phyloP scores from a whole-genome alignment of 1,284 basidiomycete genomes.

The Cryptococcus sp. region DNA sequence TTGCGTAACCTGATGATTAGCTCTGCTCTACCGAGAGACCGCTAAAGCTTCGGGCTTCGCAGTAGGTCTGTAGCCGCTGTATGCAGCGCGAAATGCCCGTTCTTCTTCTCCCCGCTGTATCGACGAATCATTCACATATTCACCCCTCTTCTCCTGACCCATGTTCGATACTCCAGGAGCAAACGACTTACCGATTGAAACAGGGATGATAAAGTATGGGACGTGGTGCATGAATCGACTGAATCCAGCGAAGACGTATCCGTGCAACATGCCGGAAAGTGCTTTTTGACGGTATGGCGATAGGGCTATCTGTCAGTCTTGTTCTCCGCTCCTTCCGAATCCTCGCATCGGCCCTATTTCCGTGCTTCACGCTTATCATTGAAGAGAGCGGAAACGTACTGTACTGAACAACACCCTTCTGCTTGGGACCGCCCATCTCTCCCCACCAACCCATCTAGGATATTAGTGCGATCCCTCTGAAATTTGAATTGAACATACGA shows the following conservation, averaged over 20 bases:
- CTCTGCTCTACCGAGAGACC: neutral
- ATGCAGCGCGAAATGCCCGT: no score
- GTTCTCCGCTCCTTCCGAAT: neutral
- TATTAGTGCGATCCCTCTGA: conserved; percentile 1
- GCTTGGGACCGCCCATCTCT: conserved; percentile 64
- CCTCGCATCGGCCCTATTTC: neutral
- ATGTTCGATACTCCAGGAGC: neutral
- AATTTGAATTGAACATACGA: conserved; percentile 12
- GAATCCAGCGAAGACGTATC: conserved; percentile 54
- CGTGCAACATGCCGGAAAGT: conserved; percentile 64
- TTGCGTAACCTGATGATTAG: neutral
- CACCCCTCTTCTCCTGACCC: neutral
- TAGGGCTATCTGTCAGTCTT: conserved; percentile 55
- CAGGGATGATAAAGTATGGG: neutral
- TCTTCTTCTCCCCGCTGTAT: neutral
- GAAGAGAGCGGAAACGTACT: conserved; percentile 54
- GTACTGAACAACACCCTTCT: conserved; percentile 76
- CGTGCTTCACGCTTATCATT: neutral
- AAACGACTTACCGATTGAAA: neutral
- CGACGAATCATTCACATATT: neutral
- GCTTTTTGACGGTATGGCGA: conserved; percentile 76
- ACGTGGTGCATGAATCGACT: neutral
- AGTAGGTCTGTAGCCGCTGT: no score
- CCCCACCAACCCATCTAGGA: conserved; percentile 87
- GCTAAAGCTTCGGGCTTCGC: neutral